Evolutionary conservation across 2,329 filamentous ascomycete species (phyloP).

Genomic region (Alternaria postmessia): DNA sequence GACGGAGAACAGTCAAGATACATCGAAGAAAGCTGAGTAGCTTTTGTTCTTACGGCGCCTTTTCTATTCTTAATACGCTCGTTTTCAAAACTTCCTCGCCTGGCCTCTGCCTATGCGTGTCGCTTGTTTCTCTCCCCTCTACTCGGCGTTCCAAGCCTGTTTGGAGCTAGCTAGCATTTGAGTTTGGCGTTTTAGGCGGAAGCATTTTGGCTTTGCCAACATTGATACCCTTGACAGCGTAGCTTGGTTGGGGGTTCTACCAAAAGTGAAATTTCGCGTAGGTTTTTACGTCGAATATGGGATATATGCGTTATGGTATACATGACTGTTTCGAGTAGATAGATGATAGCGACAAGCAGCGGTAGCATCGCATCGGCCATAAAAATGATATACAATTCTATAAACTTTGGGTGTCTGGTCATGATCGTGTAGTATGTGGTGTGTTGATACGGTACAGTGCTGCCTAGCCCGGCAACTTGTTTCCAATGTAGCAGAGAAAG

Average conservation of each 20-base stretch:
- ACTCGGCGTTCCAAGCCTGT: not conserved
- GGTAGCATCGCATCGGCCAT: not conserved
- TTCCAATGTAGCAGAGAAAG: not conserved
- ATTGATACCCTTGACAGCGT: slow-evolving; percentile 16
- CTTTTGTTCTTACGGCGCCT: not conserved
- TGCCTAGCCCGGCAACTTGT: not conserved
- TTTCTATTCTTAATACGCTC: not conserved
- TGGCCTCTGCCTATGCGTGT: not conserved
- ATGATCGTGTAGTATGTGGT: not conserved
- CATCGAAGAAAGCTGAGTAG: slow-evolving; percentile 16
- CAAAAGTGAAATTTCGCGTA: slow-evolving; percentile 12
- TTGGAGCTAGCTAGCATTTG: not conserved
- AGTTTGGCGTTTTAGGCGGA: slow-evolving; percentile 2
- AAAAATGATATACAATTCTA: not conserved
- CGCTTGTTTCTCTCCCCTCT: not conserved
- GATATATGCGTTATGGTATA: slow-evolving; percentile 7
- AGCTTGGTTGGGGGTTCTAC: slow-evolving; percentile 16
- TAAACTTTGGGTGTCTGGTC: not conserved
- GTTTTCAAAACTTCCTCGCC: not conserved
- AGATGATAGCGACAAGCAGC: not conserved
- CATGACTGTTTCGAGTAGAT: slow-evolving; percentile 3
- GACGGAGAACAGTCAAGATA: slow-evolving; percentile 5
- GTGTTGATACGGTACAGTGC: too few species aligned
- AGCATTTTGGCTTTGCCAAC: slow-evolving; percentile 3
- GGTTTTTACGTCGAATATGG: slow-evolving; percentile 4